Evolutionary conservation across 2,329 filamentous ascomycete genomes (phyloP).

Genomic region (Colletotrichum plurivorum): DNA sequence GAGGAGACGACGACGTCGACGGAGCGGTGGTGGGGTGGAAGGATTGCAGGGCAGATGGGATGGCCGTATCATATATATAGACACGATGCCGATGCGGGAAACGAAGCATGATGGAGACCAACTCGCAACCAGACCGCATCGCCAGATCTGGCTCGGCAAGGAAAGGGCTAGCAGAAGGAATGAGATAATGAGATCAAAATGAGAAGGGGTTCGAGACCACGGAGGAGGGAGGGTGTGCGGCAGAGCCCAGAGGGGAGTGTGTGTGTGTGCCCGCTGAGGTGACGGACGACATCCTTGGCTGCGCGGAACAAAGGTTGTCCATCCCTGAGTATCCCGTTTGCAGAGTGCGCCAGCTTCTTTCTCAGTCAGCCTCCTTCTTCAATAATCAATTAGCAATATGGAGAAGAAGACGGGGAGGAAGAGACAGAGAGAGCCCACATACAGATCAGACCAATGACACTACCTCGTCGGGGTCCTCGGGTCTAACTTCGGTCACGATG

Average conservation of each 20-base stretch:
- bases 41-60: conserved; percentile 30
- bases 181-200: conserved; percentile 35
- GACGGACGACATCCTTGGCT: conserved; percentile 34
- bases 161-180: conserved; percentile 31
- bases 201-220: conserved; percentile 31
- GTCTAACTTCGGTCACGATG: conserved; percentile 28
- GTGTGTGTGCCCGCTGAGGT: conserved; percentile 16
- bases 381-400: not conserved
- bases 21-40: conserved; percentile 27
- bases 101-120: conserved; percentile 31
- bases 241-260: conserved; percentile 16
- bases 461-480: conserved; percentile 24
- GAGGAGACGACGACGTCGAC: not conserved
- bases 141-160: conserved; percentile 37
- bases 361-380: conserved; percentile 36
- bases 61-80: conserved; percentile 39
- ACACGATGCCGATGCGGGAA: conserved; percentile 31
- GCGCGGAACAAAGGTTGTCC: conserved; percentile 29
- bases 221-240: conserved; percentile 36
- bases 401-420: no score
- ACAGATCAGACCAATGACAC: conserved; percentile 23
- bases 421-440: conserved; percentile 11
- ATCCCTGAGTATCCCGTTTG: conserved; percentile 34
- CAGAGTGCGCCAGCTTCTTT: conserved; percentile 29
- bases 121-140: conserved; percentile 31